Percentiles rank a stretch among this genome's conserved stretches.
Conservation (phyloP, 805 yeast genomes). For the Yueomyces sinensis region DNA sequence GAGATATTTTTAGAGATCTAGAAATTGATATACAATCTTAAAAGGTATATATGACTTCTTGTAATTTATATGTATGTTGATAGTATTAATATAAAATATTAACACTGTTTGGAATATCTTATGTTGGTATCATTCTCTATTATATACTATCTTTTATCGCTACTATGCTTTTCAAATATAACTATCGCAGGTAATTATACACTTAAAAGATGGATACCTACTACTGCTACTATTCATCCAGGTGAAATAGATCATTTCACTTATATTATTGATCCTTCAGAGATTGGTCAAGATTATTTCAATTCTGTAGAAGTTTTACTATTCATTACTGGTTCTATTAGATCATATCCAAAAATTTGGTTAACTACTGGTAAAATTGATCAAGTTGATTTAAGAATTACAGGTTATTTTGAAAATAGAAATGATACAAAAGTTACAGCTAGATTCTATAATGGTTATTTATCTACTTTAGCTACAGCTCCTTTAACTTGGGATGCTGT, state of each 20-base stretch:
- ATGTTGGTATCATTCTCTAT: no score
- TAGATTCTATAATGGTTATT: slow-evolving; percentile 13
- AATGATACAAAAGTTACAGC: not conserved
- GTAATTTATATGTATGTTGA: no score
- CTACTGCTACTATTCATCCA: not conserved
- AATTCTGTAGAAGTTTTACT: not conserved
- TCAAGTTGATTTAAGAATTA: no score
- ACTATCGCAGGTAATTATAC: no score
- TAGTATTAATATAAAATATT: no score
- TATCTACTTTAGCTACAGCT: slow-evolving; percentile 18
- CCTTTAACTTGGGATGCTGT: slow-evolving; percentile 7
- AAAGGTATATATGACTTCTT: no score
- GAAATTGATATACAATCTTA: no score
- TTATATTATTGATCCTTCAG: not conserved
- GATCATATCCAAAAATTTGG: not conserved
- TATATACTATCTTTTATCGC: no score
- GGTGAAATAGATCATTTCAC: not conserved
- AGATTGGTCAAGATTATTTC: not conserved
- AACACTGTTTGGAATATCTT: no score
- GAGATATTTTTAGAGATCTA: no score
- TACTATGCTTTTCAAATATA: no score
- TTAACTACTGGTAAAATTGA: not conserved
- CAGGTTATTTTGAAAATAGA: not conserved
- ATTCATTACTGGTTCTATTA: not conserved
- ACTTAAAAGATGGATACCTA: not conserved